phyloP scores from a whole-genome alignment of 352 stramenopile species.

The Phytophthora uliginosa region DNA sequence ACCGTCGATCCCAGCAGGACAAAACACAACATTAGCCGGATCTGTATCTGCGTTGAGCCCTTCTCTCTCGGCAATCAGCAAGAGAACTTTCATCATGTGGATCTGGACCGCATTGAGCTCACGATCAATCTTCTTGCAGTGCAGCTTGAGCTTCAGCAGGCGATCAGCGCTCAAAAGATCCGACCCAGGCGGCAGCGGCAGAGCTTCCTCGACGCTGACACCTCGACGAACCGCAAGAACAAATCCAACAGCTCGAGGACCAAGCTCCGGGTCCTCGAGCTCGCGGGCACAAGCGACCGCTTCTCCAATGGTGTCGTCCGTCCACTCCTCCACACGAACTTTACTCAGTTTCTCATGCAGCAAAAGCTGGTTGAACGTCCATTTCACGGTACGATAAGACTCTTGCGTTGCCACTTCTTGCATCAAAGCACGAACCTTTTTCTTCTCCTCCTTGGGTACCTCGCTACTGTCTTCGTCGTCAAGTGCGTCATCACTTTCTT shows the following conservation, averaged over 20 bases:
- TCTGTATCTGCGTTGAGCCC: slow-evolving; percentile 8
- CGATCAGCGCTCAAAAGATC: slow-evolving; percentile 11
- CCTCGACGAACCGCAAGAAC: slow-evolving; percentile 24
- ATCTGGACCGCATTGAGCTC: slow-evolving; percentile 21
- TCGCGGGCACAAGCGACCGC: background rate
- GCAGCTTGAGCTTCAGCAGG: slow-evolving; percentile 24
- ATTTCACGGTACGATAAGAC: slow-evolving; percentile 33
- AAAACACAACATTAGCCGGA: slow-evolving; percentile 23
- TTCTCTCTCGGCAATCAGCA: slow-evolving; percentile 14
- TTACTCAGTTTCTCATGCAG: slow-evolving; percentile 26
- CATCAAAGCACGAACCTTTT: slow-evolving; percentile 10
- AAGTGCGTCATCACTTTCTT: background rate
- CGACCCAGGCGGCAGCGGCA: slow-evolving; percentile 10
- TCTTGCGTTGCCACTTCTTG: slow-evolving; percentile 9
- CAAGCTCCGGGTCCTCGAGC: slow-evolving; percentile 9
- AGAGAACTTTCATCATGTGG: slow-evolving; percentile 24
- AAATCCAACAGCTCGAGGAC: slow-evolving; percentile 12
- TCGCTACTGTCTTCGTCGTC: background rate
- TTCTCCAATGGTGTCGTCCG: background rate
- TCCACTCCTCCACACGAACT: slow-evolving; percentile 29
- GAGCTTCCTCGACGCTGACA: slow-evolving; percentile 11
- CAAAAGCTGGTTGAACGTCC: slow-evolving; percentile 35
- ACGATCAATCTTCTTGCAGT: slow-evolving; percentile 26
- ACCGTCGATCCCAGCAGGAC: slow-evolving; percentile 40
- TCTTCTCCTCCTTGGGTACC: slow-evolving; percentile 12